Evolutionary conservation across 306 rosid species (phyloP).

Genomic region (Vigna mungo): DNA sequence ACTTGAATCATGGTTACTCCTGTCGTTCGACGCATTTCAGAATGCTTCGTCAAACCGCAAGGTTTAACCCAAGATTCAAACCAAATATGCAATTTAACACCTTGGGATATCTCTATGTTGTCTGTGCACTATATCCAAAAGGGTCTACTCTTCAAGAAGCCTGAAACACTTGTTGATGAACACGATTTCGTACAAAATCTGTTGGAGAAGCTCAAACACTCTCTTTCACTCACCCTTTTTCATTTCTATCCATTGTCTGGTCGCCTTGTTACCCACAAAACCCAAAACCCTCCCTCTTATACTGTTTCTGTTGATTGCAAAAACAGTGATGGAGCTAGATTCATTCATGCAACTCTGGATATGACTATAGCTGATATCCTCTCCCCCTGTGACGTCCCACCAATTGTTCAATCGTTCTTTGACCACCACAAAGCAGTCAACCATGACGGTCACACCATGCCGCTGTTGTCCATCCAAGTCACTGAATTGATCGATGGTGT

Average conservation of each 20-base stretch:
- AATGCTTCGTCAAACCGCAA: not conserved
- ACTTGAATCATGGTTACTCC: not conserved
- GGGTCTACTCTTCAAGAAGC: not conserved
- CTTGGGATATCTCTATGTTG: not conserved
- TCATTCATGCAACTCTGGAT: not conserved
- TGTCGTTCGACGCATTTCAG: not conserved
- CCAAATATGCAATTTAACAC: not conserved
- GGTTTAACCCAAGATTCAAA: not conserved
- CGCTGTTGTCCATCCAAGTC: not conserved
- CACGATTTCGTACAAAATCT: not conserved
- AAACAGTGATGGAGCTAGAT: not conserved
- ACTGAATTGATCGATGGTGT: not conserved
- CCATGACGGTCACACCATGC: not conserved
- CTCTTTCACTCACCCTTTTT: not conserved
- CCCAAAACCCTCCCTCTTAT: not conserved
- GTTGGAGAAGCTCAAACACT: not conserved
- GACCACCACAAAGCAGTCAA: not conserved
- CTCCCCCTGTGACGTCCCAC: not conserved
- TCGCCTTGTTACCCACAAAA: constrained; percentile 11
- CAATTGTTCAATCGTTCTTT: not conserved
- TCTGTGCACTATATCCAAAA: not conserved
- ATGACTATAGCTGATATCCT: not conserved
- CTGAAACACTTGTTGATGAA: not conserved
- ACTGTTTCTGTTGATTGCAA: not conserved
- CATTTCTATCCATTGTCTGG: not conserved